Conservation (phyloP, 2,329 filamentous ascomycete genomes). For the Fusarium palustre region DNA sequence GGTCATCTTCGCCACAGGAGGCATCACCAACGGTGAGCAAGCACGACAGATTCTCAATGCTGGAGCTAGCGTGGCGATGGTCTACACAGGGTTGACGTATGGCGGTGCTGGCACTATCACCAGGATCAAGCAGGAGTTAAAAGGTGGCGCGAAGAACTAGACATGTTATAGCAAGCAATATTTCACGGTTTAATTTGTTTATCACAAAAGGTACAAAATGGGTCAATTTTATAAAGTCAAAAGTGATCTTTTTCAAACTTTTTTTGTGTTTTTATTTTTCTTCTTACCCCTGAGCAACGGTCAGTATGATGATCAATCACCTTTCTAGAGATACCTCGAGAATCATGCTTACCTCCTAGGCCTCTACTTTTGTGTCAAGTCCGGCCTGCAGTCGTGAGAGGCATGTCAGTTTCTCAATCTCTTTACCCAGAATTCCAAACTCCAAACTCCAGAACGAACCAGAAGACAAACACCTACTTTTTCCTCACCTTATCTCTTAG, state of each 20-base stretch:
- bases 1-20: constrained; percentile 92
- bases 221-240: constrained; percentile 1
- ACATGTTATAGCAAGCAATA: constrained; percentile 35
- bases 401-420: background rate
- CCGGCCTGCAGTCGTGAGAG: background rate
- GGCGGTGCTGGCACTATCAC: constrained; percentile 73
- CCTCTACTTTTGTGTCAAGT: background rate
- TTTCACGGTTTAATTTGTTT: constrained; percentile 40
- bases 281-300: background rate
- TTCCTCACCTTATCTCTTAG: too few relatives aligned
- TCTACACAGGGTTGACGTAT: constrained; percentile 83
- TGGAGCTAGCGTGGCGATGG: constrained; percentile 89
- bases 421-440: background rate
- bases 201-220: constrained; percentile 17
- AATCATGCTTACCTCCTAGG: background rate
- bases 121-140: constrained; percentile 73
- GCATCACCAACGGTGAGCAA: constrained; percentile 89
- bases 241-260: background rate
- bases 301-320: background rate
- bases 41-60: constrained; percentile 85
- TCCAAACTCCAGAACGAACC: background rate
- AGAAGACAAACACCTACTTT: background rate
- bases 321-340: background rate
- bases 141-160: constrained; percentile 52
- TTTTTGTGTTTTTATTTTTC: background rate